These are phyloP conservation scores for Wallacemonas collosoma DNA, from an alignment of 208 protist species.

Conservation along the genomic window DNA sequence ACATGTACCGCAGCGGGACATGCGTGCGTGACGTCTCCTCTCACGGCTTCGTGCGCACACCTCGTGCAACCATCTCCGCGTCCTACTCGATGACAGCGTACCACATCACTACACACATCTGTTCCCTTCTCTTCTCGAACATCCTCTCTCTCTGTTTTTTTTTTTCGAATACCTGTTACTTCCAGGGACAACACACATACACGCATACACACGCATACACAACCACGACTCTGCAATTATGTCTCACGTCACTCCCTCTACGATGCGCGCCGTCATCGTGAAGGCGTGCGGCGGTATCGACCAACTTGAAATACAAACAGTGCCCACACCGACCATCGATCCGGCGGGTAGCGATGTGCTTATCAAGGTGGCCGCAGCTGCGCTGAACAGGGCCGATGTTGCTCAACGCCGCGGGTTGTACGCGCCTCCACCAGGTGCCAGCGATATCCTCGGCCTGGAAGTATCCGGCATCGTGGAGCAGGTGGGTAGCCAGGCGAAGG, in stretches of 20 bases:
- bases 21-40: too few species aligned
- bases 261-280: conserved; percentile 73
- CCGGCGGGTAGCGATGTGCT: conserved; percentile 60
- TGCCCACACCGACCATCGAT: conserved; percentile 43
- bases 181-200: too few species aligned
- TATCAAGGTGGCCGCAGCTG: conserved; percentile 84
- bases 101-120: too few species aligned
- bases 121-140: too few species aligned
- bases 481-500: conserved; percentile 41
- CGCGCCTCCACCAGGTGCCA: conserved; percentile 64
- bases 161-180: too few species aligned
- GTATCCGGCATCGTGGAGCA: conserved; percentile 83
- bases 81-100: too few species aligned
- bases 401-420: conserved; percentile 84
- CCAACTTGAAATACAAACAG: conserved; percentile 39
- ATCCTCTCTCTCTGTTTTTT: too few species aligned
- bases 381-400: conserved; percentile 86
- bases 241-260: neutral
- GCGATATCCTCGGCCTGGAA: conserved; percentile 86
- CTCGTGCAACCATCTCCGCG: too few species aligned
- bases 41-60: too few species aligned
- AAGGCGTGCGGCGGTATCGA: conserved; percentile 64
- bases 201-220: too few species aligned
- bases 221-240: too few species aligned
- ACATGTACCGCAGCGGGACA: too few species aligned